Evolutionary conservation across 495 filamentous ascomycete genomes (phyloP).

Genomic region (Penicillium paradoxum): DNA sequence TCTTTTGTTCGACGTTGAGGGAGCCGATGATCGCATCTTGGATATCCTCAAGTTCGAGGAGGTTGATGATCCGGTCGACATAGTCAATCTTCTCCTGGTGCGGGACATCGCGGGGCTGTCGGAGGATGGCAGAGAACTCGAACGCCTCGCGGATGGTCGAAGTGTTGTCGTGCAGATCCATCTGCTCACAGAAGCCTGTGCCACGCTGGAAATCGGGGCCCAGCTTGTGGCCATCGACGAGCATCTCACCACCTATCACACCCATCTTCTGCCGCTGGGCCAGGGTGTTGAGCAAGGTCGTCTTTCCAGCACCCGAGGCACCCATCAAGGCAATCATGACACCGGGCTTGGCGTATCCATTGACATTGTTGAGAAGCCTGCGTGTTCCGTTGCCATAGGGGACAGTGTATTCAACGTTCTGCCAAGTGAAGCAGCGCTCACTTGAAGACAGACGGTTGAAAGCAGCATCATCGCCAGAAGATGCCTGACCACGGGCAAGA

Average conservation of each 20-base stretch:
- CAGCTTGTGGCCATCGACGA: slow-evolving; percentile 69
- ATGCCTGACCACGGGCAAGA: slow-evolving; percentile 42
- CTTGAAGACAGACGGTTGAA: slow-evolving; percentile 54
- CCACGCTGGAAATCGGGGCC: slow-evolving; percentile 69
- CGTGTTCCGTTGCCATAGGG: slow-evolving; percentile 64
- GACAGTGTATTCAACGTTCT: slow-evolving; percentile 66
- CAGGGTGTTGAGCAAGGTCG: slow-evolving; percentile 68
- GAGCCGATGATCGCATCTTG: slow-evolving; percentile 51
- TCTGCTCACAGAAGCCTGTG: slow-evolving; percentile 84
- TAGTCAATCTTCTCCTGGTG: slow-evolving; percentile 54
- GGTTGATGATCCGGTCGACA: slow-evolving; percentile 56
- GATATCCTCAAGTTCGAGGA: slow-evolving; percentile 53
- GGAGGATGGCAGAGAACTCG: slow-evolving; percentile 61
- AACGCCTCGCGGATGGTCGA: slow-evolving; percentile 63
- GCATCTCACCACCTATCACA: slow-evolving; percentile 65
- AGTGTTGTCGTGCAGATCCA: slow-evolving; percentile 72
- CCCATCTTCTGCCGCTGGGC: slow-evolving; percentile 73
- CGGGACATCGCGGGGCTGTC: slow-evolving; percentile 50
- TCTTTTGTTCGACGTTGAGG: slow-evolving; percentile 63
- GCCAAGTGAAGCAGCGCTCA: slow-evolving; percentile 72
- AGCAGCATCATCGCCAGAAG: slow-evolving; percentile 34
- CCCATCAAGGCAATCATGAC: slow-evolving; percentile 79
- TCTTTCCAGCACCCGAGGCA: slow-evolving; percentile 80
- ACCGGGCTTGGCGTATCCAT: slow-evolving; percentile 76
- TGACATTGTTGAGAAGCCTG: slow-evolving; percentile 66